Evolutionary conservation across 2,329 filamentous ascomycete species (phyloP), one percentile per base, ranked within the genome.

Genomic region (Periconia sp.): DNA sequence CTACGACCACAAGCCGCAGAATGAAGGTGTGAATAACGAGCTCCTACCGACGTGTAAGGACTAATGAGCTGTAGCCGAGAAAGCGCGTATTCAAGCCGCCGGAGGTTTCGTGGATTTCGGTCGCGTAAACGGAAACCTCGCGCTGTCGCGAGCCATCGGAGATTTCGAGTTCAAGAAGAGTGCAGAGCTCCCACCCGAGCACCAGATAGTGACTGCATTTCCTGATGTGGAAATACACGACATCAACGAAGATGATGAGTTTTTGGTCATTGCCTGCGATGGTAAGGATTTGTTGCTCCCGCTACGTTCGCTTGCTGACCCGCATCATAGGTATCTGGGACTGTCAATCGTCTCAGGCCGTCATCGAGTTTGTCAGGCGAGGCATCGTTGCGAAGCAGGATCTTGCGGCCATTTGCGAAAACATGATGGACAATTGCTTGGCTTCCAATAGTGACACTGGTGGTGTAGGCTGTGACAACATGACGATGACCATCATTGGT

Each of bases 121-220:
- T 53, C 89, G 94, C 68, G 94, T 99, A 61, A 99, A 99, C 71
- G 94, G 94, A 69, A 99, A 99, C 73, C 84, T 99, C 32, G 94
- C 94, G 33, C 80, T 99, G 50, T 99, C 94, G 50, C 88, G 94
- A 72, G 94, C 94, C 61, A 96, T 99, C 72, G 94, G 94, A 60
- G 94, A 99, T 72, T 99, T 99, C 68, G 94, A 99, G 71, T 99
- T 99, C 82, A 99, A 99, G 82, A 97, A 97, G 82, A 96, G 91
- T 71, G 89, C 92, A 59, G 92, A 96, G 66, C 84, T 99, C 34
- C 86, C 92, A 3, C 94, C 94, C n/a, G 94, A 99, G 76, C 89
- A 95, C 69, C 94, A 99, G 73, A 97, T 99, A 56, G 94, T 99
- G 30, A 99, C 94, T 12, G 94, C 94, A 5, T 97, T 87, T 73